These are phyloP conservation scores for Backusella circina DNA, from an alignment of 192 early-diverging fungal species.

Conservation along the genomic window DNA sequence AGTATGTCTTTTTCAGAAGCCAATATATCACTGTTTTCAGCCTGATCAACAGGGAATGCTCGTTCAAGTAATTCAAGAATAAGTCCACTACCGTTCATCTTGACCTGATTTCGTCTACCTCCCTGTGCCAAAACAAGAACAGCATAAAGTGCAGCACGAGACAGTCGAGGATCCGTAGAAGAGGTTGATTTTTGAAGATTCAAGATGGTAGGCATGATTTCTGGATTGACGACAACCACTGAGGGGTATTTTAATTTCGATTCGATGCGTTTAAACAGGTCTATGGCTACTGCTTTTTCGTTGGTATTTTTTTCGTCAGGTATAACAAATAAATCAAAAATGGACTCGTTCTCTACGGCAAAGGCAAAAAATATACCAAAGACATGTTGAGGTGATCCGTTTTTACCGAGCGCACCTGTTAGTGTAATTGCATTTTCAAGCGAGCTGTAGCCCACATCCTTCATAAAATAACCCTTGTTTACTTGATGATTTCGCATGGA, in stretches of 20 bases:
- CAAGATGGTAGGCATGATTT: conserved; percentile 28
- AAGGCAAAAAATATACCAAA: conserved; percentile 60
- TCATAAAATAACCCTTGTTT: conserved; percentile 46
- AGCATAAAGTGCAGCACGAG: conserved; percentile 30
- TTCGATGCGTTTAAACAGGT: conserved; percentile 8
- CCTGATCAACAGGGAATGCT: conserved; percentile 21
- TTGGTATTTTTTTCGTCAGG: conserved; percentile 15
- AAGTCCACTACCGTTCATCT: conserved; percentile 48
- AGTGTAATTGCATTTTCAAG: conserved; percentile 55
- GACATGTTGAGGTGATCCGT: conserved; percentile 34
- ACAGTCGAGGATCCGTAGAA: conserved; percentile 12
- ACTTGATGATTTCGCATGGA: conserved; percentile 47
- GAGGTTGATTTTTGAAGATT: conserved; percentile 27
- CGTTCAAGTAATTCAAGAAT: conserved; percentile 39
- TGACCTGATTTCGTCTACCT: conserved; percentile 52
- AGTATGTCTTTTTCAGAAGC: conserved; percentile 19
- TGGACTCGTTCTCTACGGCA: conserved; percentile 44
- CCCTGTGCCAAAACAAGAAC: conserved; percentile 42
- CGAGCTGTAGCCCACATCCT: conserved; percentile 50
- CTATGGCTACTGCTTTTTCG: background rate
- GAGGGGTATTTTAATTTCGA: conserved; percentile 1
- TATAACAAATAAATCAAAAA: conserved; percentile 40
- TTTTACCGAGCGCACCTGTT: conserved; percentile 45
- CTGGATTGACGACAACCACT: conserved; percentile 30
- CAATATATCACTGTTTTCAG: conserved; percentile 5